Base-by-base conservation (phyloP, 345 rosid genomes). In the Murraya koenigii region DNA sequence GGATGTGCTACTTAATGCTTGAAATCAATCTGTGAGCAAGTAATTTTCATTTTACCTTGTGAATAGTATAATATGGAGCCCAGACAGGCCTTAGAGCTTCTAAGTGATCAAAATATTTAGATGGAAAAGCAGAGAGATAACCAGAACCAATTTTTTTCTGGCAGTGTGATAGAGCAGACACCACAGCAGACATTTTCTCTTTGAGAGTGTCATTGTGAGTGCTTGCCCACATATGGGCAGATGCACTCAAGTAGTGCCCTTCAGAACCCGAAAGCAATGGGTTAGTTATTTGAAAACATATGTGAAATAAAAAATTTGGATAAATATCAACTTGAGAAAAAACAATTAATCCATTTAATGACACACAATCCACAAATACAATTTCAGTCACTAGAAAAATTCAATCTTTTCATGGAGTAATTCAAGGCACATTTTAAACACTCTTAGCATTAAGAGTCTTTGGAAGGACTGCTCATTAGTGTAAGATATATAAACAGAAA, bases 1-100 rank as follows among this genome's bases (percentile, higher is more conserved):
- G 3, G 49, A 44, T 3, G 17, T 11, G 15, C 3, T 44, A 44
- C 49, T 11, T 3, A 44, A 44, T 1, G 17, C 49, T 44, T 44
- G 49, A 13, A 13, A 44, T 14, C 49, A 13, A 44, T 44, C 49
- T 44, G 17, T 13, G 49, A 44, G 49, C 49, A 44, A 44, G 49
- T 11, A 0, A 44, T 44, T 44, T 44, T 25, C 1, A 0, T 60
- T 52, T 55, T 63, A 85, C 89, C 88, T 87, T 88, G 76, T 89
- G 89, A 47, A 89, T 89, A 17, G 89, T 87, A 76, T 89, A 89
- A 38, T 87, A 89, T n/a, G 91, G 89, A 79, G 91, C 93, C 91
- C 91, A 89, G 19, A 87, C 87, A 28, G 83, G 85, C 74, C 80
- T 64, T 60, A 87, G 67, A 68, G 85, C 83, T 70, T 89, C 89